A percentile compares a stretch with the other conserved stretches of the same genome.
Conservation (phyloP, 768 basidiomycete genomes). For the Ephemerocybe angulata region DNA sequence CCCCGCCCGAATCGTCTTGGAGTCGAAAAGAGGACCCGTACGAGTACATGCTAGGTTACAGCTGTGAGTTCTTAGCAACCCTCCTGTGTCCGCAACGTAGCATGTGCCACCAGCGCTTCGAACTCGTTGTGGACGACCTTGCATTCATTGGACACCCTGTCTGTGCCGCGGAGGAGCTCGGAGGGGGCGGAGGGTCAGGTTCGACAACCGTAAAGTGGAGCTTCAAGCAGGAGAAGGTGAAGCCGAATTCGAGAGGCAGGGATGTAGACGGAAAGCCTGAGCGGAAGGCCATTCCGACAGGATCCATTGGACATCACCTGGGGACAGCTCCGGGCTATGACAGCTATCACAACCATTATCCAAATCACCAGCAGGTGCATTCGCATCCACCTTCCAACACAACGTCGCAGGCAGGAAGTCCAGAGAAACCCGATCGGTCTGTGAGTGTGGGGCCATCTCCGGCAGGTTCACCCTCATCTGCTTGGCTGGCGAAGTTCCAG, state of each 20-base stretch:
- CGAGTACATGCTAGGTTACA: constrained; percentile 73
- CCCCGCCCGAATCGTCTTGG: constrained; percentile 38
- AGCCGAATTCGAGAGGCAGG: constrained; percentile 50
- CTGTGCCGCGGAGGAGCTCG: constrained; percentile 66
- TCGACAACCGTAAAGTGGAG: too few relatives aligned
- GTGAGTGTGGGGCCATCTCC: constrained; percentile 27
- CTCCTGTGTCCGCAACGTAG: constrained; percentile 74
- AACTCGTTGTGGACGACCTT: constrained; percentile 86
- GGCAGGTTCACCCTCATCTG: constrained; percentile 27
- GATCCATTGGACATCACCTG: too few relatives aligned
- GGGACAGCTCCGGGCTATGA: too few relatives aligned
- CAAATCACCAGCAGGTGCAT: too few relatives aligned
- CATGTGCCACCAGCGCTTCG: constrained; percentile 93
- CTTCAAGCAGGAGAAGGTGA: constrained; percentile 62
- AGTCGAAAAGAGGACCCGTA: constrained; percentile 46
- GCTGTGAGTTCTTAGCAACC: constrained; percentile 74
- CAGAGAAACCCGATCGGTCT: constrained; percentile 22
- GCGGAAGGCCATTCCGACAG: too few relatives aligned
- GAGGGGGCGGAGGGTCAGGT: constrained; percentile 1
- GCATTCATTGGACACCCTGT: constrained; percentile 96
- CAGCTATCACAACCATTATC: too few relatives aligned
- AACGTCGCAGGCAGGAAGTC: background rate
- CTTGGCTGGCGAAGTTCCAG: constrained; percentile 75
- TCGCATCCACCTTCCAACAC: background rate
- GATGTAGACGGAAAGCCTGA: constrained; percentile 44